Evolutionary conservation across 75 land plant genomes (phyloP), one percentile per base, ranked within the genome.

Genomic region (Pinus tabuliformis): DNA sequence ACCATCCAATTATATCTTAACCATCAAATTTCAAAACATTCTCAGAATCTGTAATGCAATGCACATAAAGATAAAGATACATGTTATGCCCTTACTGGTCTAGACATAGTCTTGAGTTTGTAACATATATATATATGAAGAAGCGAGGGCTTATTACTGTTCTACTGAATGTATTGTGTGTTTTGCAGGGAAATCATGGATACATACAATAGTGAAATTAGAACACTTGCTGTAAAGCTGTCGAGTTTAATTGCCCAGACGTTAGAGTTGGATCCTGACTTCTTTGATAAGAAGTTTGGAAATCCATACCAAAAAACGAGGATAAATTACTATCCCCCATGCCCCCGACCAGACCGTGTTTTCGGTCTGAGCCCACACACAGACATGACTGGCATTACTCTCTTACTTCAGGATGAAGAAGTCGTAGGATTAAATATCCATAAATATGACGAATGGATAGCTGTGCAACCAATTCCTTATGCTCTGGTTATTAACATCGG

Each of bases 261-360:
- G 6, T 72, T 90, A 61, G 59, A 73, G 28, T 62, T 90, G 59
- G 73, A 73, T 13, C 81, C 84, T 57, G 49, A 76, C 30, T 78
- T 59, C 74, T 81, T 90, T 62, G 37, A 75, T 59, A 78, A 85
- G 26, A 73, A 63, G 52, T 85, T 79, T 71, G 85, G 82, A 12
- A 22, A 74, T 13, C 37, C 66, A 17, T 37, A 57, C 5, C 59
- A 74, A 56, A 26, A 56, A 5, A 73, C 78, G 33, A 77, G 91
- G 74, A 77, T 86, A 58, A 90, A 88, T 63, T 88, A 80, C 64
- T 90, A 85, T 71, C 76, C 85, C 1, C 58, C 61, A 1, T 85
- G 83, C 68, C 74, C 54, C 3, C 57, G 59, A 70, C 83, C 87
- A 49, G 92, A 88, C 30, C 68, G 52, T 45, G 89, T 87, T 6